Percentiles rank a stretch among this genome's conserved stretches.
phyloP scores from a whole-genome alignment of 371 early-diverging fungal species.

The Actinomortierella wolfii region DNA sequence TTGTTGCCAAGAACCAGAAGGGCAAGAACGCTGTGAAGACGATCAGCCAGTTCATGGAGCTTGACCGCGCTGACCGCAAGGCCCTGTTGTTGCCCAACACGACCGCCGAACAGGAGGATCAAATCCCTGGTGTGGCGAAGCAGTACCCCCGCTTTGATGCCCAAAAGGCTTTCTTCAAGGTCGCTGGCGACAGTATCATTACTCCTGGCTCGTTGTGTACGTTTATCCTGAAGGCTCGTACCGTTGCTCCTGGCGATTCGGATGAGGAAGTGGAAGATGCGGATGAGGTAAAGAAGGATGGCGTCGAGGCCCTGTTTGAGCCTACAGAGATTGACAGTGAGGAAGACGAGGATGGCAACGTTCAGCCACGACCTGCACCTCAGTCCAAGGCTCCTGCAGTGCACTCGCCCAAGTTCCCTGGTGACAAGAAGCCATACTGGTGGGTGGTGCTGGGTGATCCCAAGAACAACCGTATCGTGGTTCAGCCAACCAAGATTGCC shows the following conservation, averaged over 20 bases:
- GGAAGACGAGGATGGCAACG: slow-evolving; percentile 50
- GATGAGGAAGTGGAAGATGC: slow-evolving; percentile 31
- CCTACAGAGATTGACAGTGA: slow-evolving; percentile 45
- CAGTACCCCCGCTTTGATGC: slow-evolving; percentile 77
- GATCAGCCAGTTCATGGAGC: slow-evolving; percentile 66
- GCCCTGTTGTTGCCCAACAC: slow-evolving; percentile 57
- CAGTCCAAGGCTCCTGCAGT: slow-evolving; percentile 48
- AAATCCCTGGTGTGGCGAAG: slow-evolving; percentile 73
- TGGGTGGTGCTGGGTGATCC: slow-evolving; percentile 91
- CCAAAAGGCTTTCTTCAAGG: slow-evolving; percentile 78
- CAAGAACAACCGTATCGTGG: slow-evolving; percentile 81
- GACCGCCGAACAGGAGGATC: slow-evolving; percentile 63
- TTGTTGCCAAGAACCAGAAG: slow-evolving; percentile 47
- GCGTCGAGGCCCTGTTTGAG: slow-evolving; percentile 47
- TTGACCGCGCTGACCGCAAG: slow-evolving; percentile 68
- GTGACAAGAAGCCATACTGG: slow-evolving; percentile 87
- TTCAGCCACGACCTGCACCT: slow-evolving; percentile 29
- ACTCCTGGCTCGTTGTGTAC: slow-evolving; percentile 85
- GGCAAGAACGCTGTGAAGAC: slow-evolving; percentile 55
- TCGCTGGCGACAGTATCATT: slow-evolving; percentile 79
- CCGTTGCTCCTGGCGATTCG: slow-evolving; percentile 25
- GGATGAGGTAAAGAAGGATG: slow-evolving; percentile 44
- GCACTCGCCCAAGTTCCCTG: slow-evolving; percentile 73
- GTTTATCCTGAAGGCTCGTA: slow-evolving; percentile 63
- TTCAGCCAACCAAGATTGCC: slow-evolving; percentile 76